Base-by-base conservation (phyloP, 2,329 filamentous ascomycete genomes). In the Cryoendolithus antarcticus region DNA sequence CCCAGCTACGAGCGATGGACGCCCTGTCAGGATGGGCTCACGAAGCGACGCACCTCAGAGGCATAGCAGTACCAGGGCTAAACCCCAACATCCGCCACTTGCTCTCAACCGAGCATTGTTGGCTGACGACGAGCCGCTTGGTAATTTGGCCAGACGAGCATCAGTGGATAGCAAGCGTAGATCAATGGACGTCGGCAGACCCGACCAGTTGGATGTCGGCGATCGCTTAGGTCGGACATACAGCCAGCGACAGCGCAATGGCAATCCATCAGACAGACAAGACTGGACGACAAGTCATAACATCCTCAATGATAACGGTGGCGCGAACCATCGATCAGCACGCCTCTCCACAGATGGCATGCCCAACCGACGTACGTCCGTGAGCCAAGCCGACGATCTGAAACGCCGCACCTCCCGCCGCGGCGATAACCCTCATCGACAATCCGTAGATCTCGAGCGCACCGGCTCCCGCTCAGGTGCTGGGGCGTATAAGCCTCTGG, bases 251-350 rank as follows among this genome's bases (percentile, higher is more conserved):
- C 63, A 66, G 44, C 58, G 58, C 35, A 55, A 60, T 12, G 44
- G 58, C 19, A 63, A 67, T 34, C 52, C 55, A 30, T 37, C 46
- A 35, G 39, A 44, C 15, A 48, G 61, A 8, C 48, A 55, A 1
- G 60, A 72, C 7, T 79, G 79, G 50, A 73, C 65, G 3, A 65
- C 71, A 6, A 76, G 74, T 0, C 67, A 74, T 2, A 76, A 69
- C 6, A 63, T 80, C 2, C 53, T 80, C 12, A 77, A 73, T 47
- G 63, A 32, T 5, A 30, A 38, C 6, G 37, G 24, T 3, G 27
- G 29, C 10, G 29, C 15, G 15, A n/a, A n/a, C n/a, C n/a, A n/a
- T n/a, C n/a, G 15, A 19, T 19, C 15, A 19, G 15, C 15, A 19
- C 15, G 15, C 15, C 15, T 19, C 15, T 19, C 15, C 15, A 19